Conservation (phyloP, 2,329 filamentous ascomycete species). For the Orbilia oligospora region DNA sequence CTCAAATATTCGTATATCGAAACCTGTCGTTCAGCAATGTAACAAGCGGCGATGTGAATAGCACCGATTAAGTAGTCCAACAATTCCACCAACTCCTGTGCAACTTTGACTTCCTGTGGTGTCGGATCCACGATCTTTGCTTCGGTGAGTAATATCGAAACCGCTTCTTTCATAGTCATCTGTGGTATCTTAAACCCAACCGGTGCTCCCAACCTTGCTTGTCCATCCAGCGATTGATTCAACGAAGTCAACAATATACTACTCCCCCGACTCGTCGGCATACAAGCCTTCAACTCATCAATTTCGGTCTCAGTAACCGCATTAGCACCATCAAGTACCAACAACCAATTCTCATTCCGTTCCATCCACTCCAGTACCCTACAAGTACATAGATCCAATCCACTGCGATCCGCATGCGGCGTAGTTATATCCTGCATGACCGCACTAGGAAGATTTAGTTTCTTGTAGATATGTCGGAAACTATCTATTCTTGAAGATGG, state of each 20-base stretch:
- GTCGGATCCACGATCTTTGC: conserved; percentile 74
- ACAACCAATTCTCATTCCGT: conserved; percentile 75
- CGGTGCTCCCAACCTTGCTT: conserved; percentile 63
- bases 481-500: conserved; percentile 40
- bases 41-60: conserved; percentile 74
- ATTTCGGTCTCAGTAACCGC: conserved; percentile 73
- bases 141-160: conserved; percentile 75
- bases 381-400: conserved; percentile 70
- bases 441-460: conserved; percentile 64
- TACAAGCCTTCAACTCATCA: conserved; percentile 72
- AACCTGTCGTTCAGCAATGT: conserved; percentile 63
- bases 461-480: conserved; percentile 61
- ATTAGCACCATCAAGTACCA: conserved; percentile 77
- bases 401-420: conserved; percentile 70
- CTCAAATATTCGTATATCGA: conserved; percentile 70
- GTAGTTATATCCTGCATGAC: conserved; percentile 77
- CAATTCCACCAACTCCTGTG: conserved; percentile 75
- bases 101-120: conserved; percentile 72
- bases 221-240: conserved; percentile 71
- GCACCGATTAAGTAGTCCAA: conserved; percentile 78
- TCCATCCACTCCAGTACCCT: conserved; percentile 76
- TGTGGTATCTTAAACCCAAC: conserved; percentile 68
- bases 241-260: conserved; percentile 79
- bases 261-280: conserved; percentile 76
- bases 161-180: conserved; percentile 73